Percentiles rank a stretch among this genome's conserved stretches.
Evolutionary conservation across 768 basidiomycete species (phyloP).

Genomic region (Crepidotus variabilis): DNA sequence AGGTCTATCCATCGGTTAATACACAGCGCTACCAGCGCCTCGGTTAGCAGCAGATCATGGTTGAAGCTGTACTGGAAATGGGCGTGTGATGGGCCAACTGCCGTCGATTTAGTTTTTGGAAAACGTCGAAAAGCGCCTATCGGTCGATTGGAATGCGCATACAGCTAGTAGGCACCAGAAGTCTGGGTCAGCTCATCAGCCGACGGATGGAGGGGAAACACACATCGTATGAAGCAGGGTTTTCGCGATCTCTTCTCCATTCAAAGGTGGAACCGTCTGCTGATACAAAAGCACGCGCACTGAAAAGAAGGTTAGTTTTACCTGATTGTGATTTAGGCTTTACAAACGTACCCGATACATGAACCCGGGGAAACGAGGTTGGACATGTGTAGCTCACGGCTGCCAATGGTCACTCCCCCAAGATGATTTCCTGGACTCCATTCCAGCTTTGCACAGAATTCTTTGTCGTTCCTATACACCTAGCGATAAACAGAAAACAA

Average conservation of each 20-base stretch:
- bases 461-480: conserved; percentile 45
- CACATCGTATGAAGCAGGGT: conserved; percentile 60
- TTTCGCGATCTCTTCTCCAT: conserved; percentile 54
- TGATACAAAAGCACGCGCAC: conserved; percentile 58
- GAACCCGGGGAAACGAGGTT: conserved; percentile 56
- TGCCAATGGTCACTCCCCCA: conserved; percentile 53
- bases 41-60: conserved; percentile 55
- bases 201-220: conserved; percentile 15
- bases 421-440: conserved; percentile 52
- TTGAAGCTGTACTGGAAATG: conserved; percentile 62
- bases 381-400: conserved; percentile 55
- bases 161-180: conserved; percentile 33
- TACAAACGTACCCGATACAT: conserved; percentile 38
- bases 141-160: conserved; percentile 40
- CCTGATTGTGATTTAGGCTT: conserved; percentile 1
- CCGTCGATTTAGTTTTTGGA: conserved; percentile 43
- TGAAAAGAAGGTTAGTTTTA: conserved; percentile 21
- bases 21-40: conserved; percentile 61
- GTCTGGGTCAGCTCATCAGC: not conserved
- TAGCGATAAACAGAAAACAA: conserved; percentile 15
- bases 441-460: conserved; percentile 44
- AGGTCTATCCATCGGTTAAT: conserved; percentile 75
- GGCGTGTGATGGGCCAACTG: conserved; percentile 62
- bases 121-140: conserved; percentile 60
- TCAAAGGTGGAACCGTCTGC: conserved; percentile 58